A percentile compares a stretch with the other conserved stretches of the same genome.
These are phyloP conservation scores for Jackrogersella minutella DNA, from an alignment of 495 filamentous ascomycete genomes.

Conservation along the genomic window DNA sequence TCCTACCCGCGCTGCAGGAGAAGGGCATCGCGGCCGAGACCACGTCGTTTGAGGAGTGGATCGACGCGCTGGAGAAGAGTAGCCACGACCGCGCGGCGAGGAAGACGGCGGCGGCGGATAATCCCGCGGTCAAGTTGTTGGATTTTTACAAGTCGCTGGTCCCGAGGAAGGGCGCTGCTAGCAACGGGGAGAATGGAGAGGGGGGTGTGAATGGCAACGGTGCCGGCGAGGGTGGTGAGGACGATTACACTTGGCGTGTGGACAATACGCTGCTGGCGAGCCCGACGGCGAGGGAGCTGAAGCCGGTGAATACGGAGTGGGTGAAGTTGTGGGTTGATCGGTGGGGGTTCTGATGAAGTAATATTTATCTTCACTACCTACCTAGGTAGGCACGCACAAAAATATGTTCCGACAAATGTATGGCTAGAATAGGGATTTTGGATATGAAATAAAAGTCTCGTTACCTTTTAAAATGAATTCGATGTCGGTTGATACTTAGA, in stretches of 20 bases:
- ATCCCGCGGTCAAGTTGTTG: slow-evolving; percentile 38
- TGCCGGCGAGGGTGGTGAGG: slow-evolving; percentile 4
- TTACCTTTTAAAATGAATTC: too few relatives aligned
- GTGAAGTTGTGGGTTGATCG: slow-evolving; percentile 41
- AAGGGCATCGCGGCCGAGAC: slow-evolving; percentile 17
- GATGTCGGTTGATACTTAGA: too few relatives aligned
- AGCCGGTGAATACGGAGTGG: slow-evolving; percentile 38
- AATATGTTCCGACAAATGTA: too few relatives aligned
- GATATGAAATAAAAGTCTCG: neutral
- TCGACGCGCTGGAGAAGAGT: slow-evolving; percentile 37
- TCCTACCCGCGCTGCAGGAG: slow-evolving; percentile 35
- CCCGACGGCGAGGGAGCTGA: slow-evolving; percentile 32
- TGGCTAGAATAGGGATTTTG: neutral
- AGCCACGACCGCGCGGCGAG: slow-evolving; percentile 16
- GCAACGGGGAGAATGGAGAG: neutral
- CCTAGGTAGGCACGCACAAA: neutral
- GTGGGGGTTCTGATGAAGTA: slow-evolving; percentile 29
- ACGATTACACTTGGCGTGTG: slow-evolving; percentile 23
- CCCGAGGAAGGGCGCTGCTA: neutral
- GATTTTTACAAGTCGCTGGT: slow-evolving; percentile 40
- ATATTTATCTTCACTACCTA: neutral
- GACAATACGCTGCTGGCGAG: slow-evolving; percentile 38
- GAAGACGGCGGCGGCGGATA: slow-evolving; percentile 21
- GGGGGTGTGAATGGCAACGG: neutral
- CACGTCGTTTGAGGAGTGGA: slow-evolving; percentile 30